Conservation (phyloP, 169 alveolate genomes). For the Plasmodium coatneyi region DNA sequence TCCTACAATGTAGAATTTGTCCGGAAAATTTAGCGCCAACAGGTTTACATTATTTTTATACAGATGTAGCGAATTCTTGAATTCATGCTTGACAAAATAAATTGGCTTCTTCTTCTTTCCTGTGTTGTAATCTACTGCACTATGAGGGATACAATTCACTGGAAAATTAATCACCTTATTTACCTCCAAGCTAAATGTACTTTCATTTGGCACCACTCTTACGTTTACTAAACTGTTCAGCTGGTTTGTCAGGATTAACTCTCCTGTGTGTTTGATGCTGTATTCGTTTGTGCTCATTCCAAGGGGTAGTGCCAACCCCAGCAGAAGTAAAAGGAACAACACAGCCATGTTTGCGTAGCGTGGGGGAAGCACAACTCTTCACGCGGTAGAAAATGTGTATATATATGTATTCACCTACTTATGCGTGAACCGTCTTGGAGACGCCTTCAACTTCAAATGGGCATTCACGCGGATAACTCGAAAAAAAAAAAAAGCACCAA, state of each 20-base stretch:
- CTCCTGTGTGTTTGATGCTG: conserved; percentile 32
- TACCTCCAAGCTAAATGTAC: conserved; percentile 15
- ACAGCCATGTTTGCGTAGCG: not conserved
- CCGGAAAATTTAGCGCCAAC: conserved; percentile 22
- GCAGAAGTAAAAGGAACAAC: not conserved
- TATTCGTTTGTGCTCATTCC: not conserved
- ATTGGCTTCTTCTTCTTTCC: conserved; percentile 11
- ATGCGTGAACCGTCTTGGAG: not conserved
- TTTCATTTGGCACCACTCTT: not conserved
- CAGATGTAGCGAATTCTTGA: conserved; percentile 11
- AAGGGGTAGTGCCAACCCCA: not conserved
- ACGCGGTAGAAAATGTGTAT: not conserved
- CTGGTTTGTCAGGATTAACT: conserved; percentile 18
- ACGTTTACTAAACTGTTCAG: not conserved
- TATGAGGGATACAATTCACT: conserved; percentile 46
- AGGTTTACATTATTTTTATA: conserved; percentile 55
- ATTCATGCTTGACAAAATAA: conserved; percentile 61
- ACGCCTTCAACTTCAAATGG: not conserved
- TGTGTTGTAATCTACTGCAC: conserved; percentile 24
- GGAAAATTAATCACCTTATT: conserved; percentile 27
- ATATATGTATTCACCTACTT: not conserved
- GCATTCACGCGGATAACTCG: not conserved
- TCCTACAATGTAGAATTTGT: conserved; percentile 24
- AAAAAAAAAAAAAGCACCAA: not conserved
- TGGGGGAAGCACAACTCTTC: not conserved